phyloP scores from a whole-genome alignment of 2,329 filamentous ascomycete species.

The Monilinia fructicola region DNA sequence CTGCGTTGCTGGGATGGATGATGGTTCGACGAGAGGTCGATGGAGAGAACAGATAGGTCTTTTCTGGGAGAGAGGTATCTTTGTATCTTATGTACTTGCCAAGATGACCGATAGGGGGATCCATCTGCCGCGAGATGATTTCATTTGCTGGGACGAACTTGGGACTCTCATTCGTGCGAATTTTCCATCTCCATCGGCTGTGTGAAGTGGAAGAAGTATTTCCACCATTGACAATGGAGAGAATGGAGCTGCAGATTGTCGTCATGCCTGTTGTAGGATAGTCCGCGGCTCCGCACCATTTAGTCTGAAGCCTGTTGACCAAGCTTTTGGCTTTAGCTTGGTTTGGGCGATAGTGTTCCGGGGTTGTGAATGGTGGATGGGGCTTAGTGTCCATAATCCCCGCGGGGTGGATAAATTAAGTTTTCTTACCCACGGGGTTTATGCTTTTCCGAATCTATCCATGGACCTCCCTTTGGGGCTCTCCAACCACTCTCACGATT shows the following conservation, averaged over 20 bases:
- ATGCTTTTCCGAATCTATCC: constrained; percentile 3
- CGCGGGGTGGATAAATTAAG: constrained; percentile 10
- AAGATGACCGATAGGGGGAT: constrained; percentile 1
- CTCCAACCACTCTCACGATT: neutral
- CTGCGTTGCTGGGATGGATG: neutral
- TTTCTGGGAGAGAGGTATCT: neutral
- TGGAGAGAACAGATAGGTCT: neutral
- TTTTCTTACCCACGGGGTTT: constrained; percentile 15
- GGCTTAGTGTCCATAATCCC: constrained; percentile 14
- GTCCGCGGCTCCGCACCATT: constrained; percentile 9
- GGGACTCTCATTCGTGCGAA: constrained; percentile 18
- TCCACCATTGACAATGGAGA: constrained; percentile 21
- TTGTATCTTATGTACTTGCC: constrained; percentile 12
- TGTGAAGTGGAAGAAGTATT: neutral
- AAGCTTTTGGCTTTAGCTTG: neutral
- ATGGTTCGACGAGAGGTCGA: constrained; percentile 20
- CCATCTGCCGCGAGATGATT: neutral
- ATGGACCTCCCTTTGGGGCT: neutral
- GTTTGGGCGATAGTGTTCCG: constrained; percentile 2
- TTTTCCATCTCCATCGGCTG: constrained; percentile 1
- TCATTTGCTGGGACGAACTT: neutral
- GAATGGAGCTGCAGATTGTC: neutral
- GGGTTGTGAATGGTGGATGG: constrained; percentile 13
- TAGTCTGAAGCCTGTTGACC: constrained; percentile 4
- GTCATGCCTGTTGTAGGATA: constrained; percentile 4